Conservation (phyloP, 176 grass and related monocot genomes). For the Rhipidocladum racemiflorum region DNA sequence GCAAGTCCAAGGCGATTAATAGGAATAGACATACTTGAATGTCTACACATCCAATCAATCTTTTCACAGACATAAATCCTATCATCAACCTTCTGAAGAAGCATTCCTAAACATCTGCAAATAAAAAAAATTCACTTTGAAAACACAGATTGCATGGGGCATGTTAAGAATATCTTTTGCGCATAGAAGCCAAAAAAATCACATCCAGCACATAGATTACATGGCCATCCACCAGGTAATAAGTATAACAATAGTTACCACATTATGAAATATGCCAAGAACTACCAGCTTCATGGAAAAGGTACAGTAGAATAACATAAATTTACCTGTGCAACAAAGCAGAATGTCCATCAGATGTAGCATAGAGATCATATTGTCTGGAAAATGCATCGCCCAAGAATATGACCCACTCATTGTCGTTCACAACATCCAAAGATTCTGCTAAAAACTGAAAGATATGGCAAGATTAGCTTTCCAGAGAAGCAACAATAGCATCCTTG, state of each 20-base stretch:
- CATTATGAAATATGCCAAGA: not conserved
- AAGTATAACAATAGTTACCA: not conserved
- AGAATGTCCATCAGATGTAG: conserved; percentile 68
- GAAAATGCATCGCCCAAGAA: conserved; percentile 92
- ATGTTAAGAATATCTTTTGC: conserved; percentile 29
- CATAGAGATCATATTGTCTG: conserved; percentile 85
- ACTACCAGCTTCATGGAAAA: conserved; percentile 13
- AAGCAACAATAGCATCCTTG: conserved; percentile 14
- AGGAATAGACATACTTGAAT: conserved; percentile 86
- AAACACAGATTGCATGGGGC: not conserved
- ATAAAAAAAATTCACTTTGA: conserved; percentile 1
- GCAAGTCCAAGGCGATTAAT: conserved; percentile 94
- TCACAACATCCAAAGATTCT: conserved; percentile 93
- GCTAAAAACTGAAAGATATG: conserved; percentile 72
- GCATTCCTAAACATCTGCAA: conserved; percentile 88
- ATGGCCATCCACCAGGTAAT: conserved; percentile 2
- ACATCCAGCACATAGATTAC: not conserved
- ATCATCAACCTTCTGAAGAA: conserved; percentile 98
- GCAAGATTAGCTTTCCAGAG: conserved; percentile 40
- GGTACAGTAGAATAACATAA: conserved; percentile 7
- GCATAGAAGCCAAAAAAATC: conserved; percentile 17
- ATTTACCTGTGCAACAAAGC: conserved; percentile 85
- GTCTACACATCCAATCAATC: conserved; percentile 95
- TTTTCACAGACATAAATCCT: conserved; percentile 79
- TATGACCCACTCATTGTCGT: conserved; percentile 82